Base-by-base conservation (phyloP, 2,329 filamentous ascomycete species). In the Penicillium sp. region DNA sequence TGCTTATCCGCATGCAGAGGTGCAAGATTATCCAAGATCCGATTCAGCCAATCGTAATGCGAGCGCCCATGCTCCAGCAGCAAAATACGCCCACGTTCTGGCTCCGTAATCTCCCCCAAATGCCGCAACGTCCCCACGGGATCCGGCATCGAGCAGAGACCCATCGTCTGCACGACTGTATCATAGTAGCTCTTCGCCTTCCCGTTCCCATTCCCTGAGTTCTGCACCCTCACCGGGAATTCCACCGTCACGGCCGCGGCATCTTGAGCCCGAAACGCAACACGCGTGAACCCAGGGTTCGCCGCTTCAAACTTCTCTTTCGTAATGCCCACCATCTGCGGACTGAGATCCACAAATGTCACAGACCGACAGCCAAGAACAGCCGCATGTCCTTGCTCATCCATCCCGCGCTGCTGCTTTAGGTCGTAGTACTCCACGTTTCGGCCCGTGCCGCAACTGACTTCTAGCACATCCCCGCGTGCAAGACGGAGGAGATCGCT, bases 121-220 rank as follows among this genome's bases (percentile, higher is more conserved):
- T 76, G 74, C 8, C 60, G 64, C n/a, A 78, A 60, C n/a, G 74
- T 68, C 2, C 61, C 66, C 21, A 70, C 71, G 13, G 75, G 76
- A 50, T 75, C 69, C 12, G 72, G 65, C 59, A 74, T 76, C 40
- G 77, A 79, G 60, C 78, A 80, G 4, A 80, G 58, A 2, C 77
- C 77, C 76, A 80, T 79, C 2, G 77, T 79, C 60, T 80, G 75
- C 29, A 80, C 62, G 34, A 80, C 65, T 0, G 76, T 78, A 62
- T 80, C 77, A 56, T 72, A 80, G 36, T 70, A 68, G n/a, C n/a
- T n/a, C n/a, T n/a, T n/a, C 2, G 13, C 44, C 21, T 33, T 39
- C 10, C 30, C n/a, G 18, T 15, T 7, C 15, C 9, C 9, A n/a
- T 15, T 17, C 1, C 15, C 29, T 29, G 41, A 33, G 21, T 23